A percentile compares a stretch with the other conserved stretches of the same genome.
Conservation (phyloP, 495 filamentous ascomycete genomes). For the Neurospora africana region DNA sequence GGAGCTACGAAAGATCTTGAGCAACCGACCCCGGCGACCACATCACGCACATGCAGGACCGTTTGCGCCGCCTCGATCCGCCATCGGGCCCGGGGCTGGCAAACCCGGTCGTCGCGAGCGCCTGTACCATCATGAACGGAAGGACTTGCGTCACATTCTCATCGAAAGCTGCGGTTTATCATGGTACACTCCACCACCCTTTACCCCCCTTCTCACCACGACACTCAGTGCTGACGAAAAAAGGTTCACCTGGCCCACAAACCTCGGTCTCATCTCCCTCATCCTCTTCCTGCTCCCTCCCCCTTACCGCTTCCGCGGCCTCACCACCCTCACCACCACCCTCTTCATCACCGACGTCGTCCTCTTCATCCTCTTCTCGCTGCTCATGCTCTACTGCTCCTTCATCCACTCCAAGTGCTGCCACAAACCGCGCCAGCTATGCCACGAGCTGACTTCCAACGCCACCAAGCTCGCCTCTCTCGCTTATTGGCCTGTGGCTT, state of each 20-base stretch:
- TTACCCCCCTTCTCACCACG: no score
- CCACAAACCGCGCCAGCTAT: not conserved
- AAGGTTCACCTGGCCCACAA: slow-evolving; percentile 10
- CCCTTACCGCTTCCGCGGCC: not conserved
- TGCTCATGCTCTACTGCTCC: slow-evolving; percentile 3
- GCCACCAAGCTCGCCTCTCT: not conserved
- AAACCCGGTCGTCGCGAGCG: not conserved
- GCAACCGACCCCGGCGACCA: not conserved
- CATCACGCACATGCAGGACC: not conserved
- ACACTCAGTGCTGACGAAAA: no score
- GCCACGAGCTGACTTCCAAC: not conserved
- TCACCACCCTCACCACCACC: not conserved
- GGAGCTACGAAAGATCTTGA: not conserved
- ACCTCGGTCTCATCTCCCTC: slow-evolving; percentile 5
- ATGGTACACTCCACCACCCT: not conserved
- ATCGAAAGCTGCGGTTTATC: not conserved
- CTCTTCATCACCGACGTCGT: slow-evolving; percentile 5
- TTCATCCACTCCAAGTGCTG: slow-evolving; percentile 1
- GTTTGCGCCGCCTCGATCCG: not conserved
- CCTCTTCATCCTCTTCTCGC: slow-evolving; percentile 1
- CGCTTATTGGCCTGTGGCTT: slow-evolving; percentile 1
- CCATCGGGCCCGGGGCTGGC: not conserved
- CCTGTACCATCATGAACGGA: not conserved
- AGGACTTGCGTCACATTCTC: not conserved
- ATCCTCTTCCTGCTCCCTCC: slow-evolving; percentile 5